phyloP scores from a whole-genome alignment of 345 rosid species.

The Lagerstroemia speciosa region DNA sequence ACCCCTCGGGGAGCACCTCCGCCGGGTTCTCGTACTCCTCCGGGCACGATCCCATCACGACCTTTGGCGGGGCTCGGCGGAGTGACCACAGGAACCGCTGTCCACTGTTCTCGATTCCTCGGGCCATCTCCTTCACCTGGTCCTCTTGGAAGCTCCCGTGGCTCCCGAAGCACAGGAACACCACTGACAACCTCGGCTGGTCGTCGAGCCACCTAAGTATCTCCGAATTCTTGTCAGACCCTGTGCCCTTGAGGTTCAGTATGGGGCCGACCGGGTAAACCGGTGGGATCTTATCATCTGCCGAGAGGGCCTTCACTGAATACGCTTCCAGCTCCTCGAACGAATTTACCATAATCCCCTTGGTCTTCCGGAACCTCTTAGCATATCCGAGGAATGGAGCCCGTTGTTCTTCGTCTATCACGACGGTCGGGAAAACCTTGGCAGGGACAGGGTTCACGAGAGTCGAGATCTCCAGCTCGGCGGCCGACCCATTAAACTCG shows the following conservation, averaged over 20 bases:
- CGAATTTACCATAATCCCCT: conserved; percentile 44
- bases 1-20: conserved; percentile 41
- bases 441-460: conserved; percentile 28
- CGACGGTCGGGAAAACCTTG: conserved; percentile 19
- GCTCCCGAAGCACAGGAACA: conserved; percentile 67
- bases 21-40: conserved; percentile 14
- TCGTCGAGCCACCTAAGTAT: conserved; percentile 46
- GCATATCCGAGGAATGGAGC: not conserved
- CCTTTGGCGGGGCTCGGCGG: conserved; percentile 12
- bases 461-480: conserved; percentile 22
- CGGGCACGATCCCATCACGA: conserved; percentile 3
- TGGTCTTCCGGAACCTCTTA: conserved; percentile 14
- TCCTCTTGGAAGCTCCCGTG: conserved; percentile 36
- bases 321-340: conserved; percentile 38
- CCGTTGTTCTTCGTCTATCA: not conserved
- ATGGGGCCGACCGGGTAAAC: conserved; percentile 48
- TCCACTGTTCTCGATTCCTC: conserved; percentile 34
- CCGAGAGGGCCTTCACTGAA: conserved; percentile 16
- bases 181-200: conserved; percentile 39
- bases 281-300: conserved; percentile 12
- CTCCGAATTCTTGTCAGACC: not conserved
- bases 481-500: conserved; percentile 27
- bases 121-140: conserved; percentile 40
- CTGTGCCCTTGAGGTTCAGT: conserved; percentile 19
- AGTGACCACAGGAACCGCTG: conserved; percentile 47